Evolutionary conservation across 305 asterid species (phyloP).

Genomic region (Galium porrigens): DNA sequence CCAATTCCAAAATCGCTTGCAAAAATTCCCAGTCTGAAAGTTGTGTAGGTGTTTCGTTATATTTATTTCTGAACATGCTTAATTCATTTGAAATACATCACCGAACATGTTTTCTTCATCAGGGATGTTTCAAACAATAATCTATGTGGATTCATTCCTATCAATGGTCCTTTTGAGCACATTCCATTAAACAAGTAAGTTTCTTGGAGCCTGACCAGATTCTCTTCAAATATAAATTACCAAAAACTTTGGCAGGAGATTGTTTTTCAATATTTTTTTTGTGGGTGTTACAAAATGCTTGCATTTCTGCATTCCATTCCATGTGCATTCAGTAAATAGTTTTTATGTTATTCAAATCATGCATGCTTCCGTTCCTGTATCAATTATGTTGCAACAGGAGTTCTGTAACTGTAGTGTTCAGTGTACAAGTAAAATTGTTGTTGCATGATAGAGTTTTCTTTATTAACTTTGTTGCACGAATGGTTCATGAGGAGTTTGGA

Average conservation of each 20-base stretch:
- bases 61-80: slow-evolving; percentile 5
- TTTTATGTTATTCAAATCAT: neutral
- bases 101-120: slow-evolving; percentile 17
- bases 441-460: neutral
- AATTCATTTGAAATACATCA: slow-evolving; percentile 2
- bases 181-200: slow-evolving; percentile 63
- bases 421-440: too few relatives aligned
- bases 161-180: slow-evolving; percentile 73
- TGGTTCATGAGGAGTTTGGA: neutral
- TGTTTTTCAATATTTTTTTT: too few relatives aligned
- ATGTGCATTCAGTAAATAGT: neutral
- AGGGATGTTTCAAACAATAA: slow-evolving; percentile 86
- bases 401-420: neutral
- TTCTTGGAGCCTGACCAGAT: neutral
- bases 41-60: slow-evolving; percentile 50
- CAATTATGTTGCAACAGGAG: neutral
- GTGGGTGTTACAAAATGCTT: neutral
- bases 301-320: neutral
- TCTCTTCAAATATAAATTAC: slow-evolving; percentile 5
- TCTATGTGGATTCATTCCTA: slow-evolving; percentile 76
- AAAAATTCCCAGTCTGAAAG: slow-evolving; percentile 59
- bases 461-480: neutral
- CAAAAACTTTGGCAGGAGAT: too few relatives aligned
- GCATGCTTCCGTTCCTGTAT: neutral
- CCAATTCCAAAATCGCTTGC: slow-evolving; percentile 58